A percentile compares a stretch with the other conserved stretches of the same genome.
These are phyloP conservation scores for Beauveria rudraprayagi DNA, from an alignment of 2,329 filamentous ascomycete genomes.

Conservation along the genomic window DNA sequence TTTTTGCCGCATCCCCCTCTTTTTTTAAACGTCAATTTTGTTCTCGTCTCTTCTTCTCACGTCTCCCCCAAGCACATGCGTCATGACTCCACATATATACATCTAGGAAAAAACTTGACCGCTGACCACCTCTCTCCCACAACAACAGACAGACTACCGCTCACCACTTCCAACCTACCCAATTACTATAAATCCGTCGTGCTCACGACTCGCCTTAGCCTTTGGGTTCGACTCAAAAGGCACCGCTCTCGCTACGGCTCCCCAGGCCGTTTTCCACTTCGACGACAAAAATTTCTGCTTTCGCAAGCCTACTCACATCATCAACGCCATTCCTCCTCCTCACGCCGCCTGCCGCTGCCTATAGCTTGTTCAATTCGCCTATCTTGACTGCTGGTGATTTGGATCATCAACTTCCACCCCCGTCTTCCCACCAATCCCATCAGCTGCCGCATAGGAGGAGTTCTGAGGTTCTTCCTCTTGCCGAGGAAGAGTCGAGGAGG, in stretches of 20 bases:
- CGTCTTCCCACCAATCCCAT: slow-evolving; percentile 53
- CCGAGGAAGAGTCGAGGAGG: slow-evolving; percentile 99
- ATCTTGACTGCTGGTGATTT: slow-evolving; percentile 41
- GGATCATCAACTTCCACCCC: slow-evolving; percentile 37
- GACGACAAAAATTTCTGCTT: slow-evolving; percentile 64
- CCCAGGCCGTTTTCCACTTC: slow-evolving; percentile 51
- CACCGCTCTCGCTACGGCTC: slow-evolving; percentile 51
- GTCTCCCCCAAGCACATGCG: not conserved
- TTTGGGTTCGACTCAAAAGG: slow-evolving; percentile 62
- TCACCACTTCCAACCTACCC: not conserved
- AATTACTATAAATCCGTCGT: not conserved
- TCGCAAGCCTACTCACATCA: slow-evolving; percentile 56
- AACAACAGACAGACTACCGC: not conserved
- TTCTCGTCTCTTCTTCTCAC: not conserved
- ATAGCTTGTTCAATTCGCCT: slow-evolving; percentile 39
- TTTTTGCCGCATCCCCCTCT: not conserved
- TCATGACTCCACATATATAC: slow-evolving; percentile 8
- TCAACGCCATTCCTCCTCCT: slow-evolving; percentile 57
- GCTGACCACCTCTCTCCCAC: slow-evolving; percentile 11
- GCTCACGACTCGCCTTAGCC: slow-evolving; percentile 29
- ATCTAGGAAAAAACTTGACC: slow-evolving; percentile 8
- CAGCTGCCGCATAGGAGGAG: slow-evolving; percentile 99
- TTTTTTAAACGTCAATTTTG: not conserved
- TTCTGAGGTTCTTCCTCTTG: slow-evolving; percentile 98
- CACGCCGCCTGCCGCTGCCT: slow-evolving; percentile 35